These are phyloP conservation scores for Setomelanomma holmii DNA, from an alignment of 2,329 filamentous ascomycete genomes.

Conservation along the genomic window DNA sequence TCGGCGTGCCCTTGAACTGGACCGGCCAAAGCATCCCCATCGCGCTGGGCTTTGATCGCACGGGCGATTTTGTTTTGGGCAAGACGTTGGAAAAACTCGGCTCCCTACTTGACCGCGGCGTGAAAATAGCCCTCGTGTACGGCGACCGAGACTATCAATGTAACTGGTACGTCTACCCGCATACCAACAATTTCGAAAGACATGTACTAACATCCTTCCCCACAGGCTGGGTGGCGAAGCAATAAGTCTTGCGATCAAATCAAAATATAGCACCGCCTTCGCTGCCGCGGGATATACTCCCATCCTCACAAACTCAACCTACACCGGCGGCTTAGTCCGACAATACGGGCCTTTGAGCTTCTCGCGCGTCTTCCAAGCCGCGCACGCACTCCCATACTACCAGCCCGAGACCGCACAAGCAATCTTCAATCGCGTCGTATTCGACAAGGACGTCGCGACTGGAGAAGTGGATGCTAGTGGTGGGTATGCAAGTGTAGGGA, in stretches of 20 bases:
- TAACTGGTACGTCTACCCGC: too few species aligned
- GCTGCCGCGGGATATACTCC: conserved; percentile 71
- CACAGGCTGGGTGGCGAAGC: conserved; percentile 76
- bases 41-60: conserved; percentile 25
- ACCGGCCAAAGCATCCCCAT: conserved; percentile 10
- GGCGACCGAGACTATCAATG: conserved; percentile 14
- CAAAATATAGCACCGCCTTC: conserved; percentile 62
- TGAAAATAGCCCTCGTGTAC: conserved; percentile 20
- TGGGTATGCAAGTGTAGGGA: conserved; percentile 5
- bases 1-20: conserved; percentile 66
- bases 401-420: conserved; percentile 54
- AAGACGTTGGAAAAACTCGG: conserved; percentile 39
- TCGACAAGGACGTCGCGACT: conserved; percentile 58
- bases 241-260: conserved; percentile 63
- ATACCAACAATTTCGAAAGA: too few species aligned
- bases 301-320: conserved; percentile 69
- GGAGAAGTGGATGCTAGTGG: conserved; percentile 41
- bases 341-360: conserved; percentile 71
- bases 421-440: conserved; percentile 58
- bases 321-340: conserved; percentile 72
- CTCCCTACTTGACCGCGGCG: conserved; percentile 55
- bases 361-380: conserved; percentile 56
- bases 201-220: too few species aligned
- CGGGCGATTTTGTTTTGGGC: conserved; percentile 64
- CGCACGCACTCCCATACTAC: conserved; percentile 40